These are phyloP conservation scores for Globisporangium ultimum DNA, from an alignment of 352 stramenopile genomes.

Conservation along the genomic window DNA sequence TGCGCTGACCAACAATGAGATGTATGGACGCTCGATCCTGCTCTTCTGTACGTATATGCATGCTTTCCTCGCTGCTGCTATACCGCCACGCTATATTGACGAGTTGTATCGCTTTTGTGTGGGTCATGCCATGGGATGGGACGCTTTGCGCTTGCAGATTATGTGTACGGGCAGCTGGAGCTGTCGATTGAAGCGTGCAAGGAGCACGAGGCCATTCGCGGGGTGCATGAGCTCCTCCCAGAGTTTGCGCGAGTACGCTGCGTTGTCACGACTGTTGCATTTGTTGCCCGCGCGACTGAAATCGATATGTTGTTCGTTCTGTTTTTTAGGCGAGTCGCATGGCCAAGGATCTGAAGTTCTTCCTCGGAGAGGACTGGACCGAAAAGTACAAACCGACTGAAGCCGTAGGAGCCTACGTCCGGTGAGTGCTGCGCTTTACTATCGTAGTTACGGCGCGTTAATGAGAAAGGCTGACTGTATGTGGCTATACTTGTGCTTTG, in stretches of 20 bases:
- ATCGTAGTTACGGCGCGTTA: background rate
- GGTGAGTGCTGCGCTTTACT: slow-evolving; percentile 19
- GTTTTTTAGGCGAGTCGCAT: slow-evolving; percentile 58
- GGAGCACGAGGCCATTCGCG: slow-evolving; percentile 35
- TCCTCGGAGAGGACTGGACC: slow-evolving; percentile 56
- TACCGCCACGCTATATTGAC: background rate
- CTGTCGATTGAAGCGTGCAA: slow-evolving; percentile 41
- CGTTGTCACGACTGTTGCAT: background rate
- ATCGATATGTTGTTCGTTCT: slow-evolving; percentile 4
- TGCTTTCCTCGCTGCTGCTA: background rate
- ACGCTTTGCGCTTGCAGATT: slow-evolving; percentile 31
- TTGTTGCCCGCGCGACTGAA: too few relatives aligned
- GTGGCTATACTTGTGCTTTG: background rate
- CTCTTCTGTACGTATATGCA: slow-evolving; percentile 57
- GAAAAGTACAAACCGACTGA: slow-evolving; percentile 47
- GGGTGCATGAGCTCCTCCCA: slow-evolving; percentile 34
- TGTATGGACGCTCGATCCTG: slow-evolving; percentile 64
- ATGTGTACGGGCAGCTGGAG: slow-evolving; percentile 65
- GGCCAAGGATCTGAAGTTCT: slow-evolving; percentile 58
- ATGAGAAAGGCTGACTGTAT: too few relatives aligned
- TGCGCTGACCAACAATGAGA: slow-evolving; percentile 53
- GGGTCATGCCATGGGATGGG: background rate
- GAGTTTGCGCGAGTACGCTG: slow-evolving; percentile 37
- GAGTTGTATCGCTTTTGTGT: background rate
- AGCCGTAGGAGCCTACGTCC: slow-evolving; percentile 53